Percentiles rank a stretch among this genome's conserved stretches.
phyloP scores from a whole-genome alignment of 768 basidiomycete species.

The Chlorophyllum brunneum region DNA sequence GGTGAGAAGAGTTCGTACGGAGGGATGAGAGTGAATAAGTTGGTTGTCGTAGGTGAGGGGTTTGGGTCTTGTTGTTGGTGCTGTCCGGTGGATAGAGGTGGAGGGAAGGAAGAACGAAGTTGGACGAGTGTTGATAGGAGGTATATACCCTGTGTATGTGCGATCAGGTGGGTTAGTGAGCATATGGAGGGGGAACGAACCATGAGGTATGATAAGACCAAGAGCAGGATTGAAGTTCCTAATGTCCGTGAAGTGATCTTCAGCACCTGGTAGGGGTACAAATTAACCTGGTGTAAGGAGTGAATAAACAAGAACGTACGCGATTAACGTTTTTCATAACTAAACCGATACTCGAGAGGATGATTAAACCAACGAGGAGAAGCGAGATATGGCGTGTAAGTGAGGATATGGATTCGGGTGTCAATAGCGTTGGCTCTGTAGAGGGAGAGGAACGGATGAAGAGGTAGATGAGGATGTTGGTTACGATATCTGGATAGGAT shows the following conservation, averaged over 20 bases:
- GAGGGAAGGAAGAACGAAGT: slow-evolving; percentile 77
- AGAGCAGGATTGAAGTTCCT: slow-evolving; percentile 72
- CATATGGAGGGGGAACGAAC: slow-evolving; percentile 33
- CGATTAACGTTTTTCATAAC: slow-evolving; percentile 67
- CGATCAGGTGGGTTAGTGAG: background rate
- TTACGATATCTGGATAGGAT: slow-evolving; percentile 39
- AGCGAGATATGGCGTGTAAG: slow-evolving; percentile 55
- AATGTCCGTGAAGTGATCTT: slow-evolving; percentile 65
- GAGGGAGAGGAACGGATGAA: slow-evolving; percentile 26
- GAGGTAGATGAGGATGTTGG: slow-evolving; percentile 26
- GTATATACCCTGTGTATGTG: slow-evolving; percentile 64
- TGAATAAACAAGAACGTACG: slow-evolving; percentile 28
- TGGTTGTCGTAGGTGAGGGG: slow-evolving; percentile 25
- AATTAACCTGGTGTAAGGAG: background rate
- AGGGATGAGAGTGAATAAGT: slow-evolving; percentile 71
- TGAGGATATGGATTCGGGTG: slow-evolving; percentile 32
- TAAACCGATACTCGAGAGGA: slow-evolving; percentile 65
- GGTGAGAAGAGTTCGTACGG: slow-evolving; percentile 70
- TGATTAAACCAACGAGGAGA: slow-evolving; percentile 70
- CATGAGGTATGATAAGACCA: slow-evolving; percentile 81
- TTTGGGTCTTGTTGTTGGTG: too few species aligned
- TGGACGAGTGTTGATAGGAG: slow-evolving; percentile 81
- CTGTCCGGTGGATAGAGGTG: slow-evolving; percentile 33
- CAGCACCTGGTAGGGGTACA: slow-evolving; percentile 39
- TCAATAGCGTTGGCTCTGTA: slow-evolving; percentile 12